Evolutionary conservation across 225 moss, liverwort and hornwort species (phyloP).

Genomic region (Physcomitrium patens): DNA sequence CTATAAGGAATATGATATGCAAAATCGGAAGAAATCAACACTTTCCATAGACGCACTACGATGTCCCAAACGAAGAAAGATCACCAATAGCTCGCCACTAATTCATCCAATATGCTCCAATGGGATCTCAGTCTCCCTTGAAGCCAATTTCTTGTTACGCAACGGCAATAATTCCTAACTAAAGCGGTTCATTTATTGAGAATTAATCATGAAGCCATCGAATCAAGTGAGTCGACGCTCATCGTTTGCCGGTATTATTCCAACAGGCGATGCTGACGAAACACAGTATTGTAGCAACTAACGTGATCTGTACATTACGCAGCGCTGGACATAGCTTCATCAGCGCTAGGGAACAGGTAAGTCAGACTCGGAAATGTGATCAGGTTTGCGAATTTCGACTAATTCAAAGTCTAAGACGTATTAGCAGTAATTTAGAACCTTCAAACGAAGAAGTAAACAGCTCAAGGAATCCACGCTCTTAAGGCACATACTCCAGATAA

Average conservation of each 20-base stretch:
- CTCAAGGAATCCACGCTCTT: not conserved
- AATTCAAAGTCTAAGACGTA: constrained; percentile 7
- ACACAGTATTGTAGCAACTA: not conserved
- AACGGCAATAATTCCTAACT: not conserved
- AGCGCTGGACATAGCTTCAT: not conserved
- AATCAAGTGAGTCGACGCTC: not conserved
- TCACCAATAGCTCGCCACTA: constrained; percentile 13
- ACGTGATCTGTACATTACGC: not conserved
- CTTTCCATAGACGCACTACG: not conserved
- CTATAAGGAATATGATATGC: constrained; percentile 12
- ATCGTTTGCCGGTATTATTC: constrained; percentile 11
- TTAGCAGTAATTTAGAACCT: not conserved
- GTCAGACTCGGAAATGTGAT: not conserved
- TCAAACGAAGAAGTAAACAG: not conserved
- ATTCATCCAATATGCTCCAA: not conserved
- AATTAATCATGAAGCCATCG: not conserved
- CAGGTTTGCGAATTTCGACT: not conserved
- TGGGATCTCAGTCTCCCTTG: not conserved
- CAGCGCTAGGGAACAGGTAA: not conserved
- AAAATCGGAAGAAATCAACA: not conserved
- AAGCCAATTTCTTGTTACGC: not conserved
- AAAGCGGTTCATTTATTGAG: constrained; percentile 9
- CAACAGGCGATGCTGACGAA: not conserved
- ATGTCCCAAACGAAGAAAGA: not conserved
- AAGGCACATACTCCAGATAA: not conserved